Percentiles rank a stretch among this genome's conserved stretches.
Evolutionary conservation across 2,329 filamentous ascomycete genomes (phyloP).

Genomic region (Proliferodiscus dingleyae): DNA sequence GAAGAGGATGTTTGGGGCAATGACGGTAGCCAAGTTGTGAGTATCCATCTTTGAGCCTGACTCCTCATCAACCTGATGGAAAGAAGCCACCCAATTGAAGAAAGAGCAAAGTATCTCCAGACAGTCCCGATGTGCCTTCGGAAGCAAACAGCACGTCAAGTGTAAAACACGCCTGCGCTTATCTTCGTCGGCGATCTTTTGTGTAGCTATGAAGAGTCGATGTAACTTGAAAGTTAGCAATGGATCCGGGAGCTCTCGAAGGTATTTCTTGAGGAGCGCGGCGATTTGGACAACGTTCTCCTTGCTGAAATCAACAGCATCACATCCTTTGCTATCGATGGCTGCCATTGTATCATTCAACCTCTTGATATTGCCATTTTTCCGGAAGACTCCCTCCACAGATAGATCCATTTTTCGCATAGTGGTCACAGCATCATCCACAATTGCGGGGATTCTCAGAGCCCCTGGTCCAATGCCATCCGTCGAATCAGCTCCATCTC

Average conservation of each 20-base stretch:
- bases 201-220: slow-evolving; percentile 80
- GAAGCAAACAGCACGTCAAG: slow-evolving; percentile 84
- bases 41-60: slow-evolving; percentile 98
- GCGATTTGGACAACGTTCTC: slow-evolving; percentile 93
- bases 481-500: slow-evolving; percentile 94
- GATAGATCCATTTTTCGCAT: slow-evolving; percentile 99
- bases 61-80: slow-evolving; percentile 95
- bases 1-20: slow-evolving; percentile 90
- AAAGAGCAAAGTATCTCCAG: slow-evolving; percentile 95
- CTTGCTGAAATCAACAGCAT: slow-evolving; percentile 77
- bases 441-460: slow-evolving; percentile 82
- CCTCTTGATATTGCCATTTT: slow-evolving; percentile 97
- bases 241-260: slow-evolving; percentile 90
- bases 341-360: slow-evolving; percentile 79
- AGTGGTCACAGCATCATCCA: slow-evolving; percentile 90
- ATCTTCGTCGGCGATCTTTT: slow-evolving; percentile 78
- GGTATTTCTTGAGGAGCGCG: slow-evolving; percentile 89
- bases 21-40: slow-evolving; percentile 94
- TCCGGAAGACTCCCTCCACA: slow-evolving; percentile 96
- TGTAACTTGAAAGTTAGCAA: slow-evolving; percentile 94
- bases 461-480: slow-evolving; percentile 91
- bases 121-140: slow-evolving; percentile 87
- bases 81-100: slow-evolving; percentile 94
- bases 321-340: slow-evolving; percentile 81
- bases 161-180: slow-evolving; percentile 82